These are phyloP conservation scores for Xerocomus amazonicus DNA, from an alignment of 1,284 basidiomycete species.

Conservation along the genomic window DNA sequence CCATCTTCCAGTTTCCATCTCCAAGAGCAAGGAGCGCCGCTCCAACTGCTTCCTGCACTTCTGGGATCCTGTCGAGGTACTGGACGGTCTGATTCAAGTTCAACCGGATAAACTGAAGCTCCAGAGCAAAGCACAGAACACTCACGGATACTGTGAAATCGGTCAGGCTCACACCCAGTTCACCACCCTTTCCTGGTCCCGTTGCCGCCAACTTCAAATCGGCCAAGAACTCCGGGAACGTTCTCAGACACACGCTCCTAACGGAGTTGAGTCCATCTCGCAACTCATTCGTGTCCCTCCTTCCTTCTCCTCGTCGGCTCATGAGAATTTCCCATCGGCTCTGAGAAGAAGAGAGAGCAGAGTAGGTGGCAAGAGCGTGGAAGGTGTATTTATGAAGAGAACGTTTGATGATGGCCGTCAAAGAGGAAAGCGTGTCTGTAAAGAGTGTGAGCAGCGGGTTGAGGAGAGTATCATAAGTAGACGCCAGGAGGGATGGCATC, in stretches of 20 bases:
- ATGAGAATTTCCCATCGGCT: constrained; percentile 66
- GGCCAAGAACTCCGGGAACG: constrained; percentile 76
- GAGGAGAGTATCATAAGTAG: constrained; percentile 59
- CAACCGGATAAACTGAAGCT: neutral
- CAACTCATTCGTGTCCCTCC: constrained; percentile 59
- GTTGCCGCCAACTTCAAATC: constrained; percentile 63
- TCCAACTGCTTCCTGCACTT: constrained; percentile 62
- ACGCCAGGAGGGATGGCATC: constrained; percentile 43
- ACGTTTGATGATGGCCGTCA: constrained; percentile 71
- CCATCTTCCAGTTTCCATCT: constrained; percentile 87
- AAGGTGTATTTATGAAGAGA: constrained; percentile 82
- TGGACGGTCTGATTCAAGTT: constrained; percentile 49
- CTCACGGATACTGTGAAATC: constrained; percentile 62
- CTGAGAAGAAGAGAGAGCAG: constrained; percentile 51
- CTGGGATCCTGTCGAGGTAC: constrained; percentile 65
- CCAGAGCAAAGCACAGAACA: neutral
- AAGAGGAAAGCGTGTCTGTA: constrained; percentile 54
- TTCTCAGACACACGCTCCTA: constrained; percentile 64
- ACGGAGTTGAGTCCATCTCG: constrained; percentile 64
- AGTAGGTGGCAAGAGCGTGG: constrained; percentile 69
- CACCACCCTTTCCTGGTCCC: constrained; percentile 42
- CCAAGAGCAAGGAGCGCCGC: constrained; percentile 65
- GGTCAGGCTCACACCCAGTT: constrained; percentile 56
- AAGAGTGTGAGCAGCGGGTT: constrained; percentile 62
- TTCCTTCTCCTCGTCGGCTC: constrained; percentile 38